Conservation (phyloP, 148 eudicot genomes). For the Persicaria tinctoria region DNA sequence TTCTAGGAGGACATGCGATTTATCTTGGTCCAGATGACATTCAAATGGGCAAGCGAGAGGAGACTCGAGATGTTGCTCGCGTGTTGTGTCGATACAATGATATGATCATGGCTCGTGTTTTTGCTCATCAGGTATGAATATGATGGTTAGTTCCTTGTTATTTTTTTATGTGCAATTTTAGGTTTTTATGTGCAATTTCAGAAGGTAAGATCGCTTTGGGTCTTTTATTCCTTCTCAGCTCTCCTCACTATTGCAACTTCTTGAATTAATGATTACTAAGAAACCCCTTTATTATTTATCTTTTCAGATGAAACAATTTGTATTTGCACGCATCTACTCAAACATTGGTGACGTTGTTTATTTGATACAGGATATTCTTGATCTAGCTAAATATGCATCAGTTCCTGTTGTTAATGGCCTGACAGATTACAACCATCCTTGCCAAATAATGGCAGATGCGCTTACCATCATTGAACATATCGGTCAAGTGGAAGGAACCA, state of each 20-base stretch:
- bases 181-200: not conserved
- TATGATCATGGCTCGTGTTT: constrained; percentile 97
- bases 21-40: constrained; percentile 94
- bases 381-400: constrained; percentile 70
- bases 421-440: constrained; percentile 92
- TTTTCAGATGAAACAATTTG: not conserved
- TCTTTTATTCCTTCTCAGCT: not conserved
- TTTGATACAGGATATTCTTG: constrained; percentile 72
- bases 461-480: constrained; percentile 89
- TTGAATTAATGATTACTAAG: not conserved
- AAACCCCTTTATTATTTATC: not conserved
- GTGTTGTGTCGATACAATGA: constrained; percentile 90
- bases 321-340: not conserved
- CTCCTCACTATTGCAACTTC: not conserved
- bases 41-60: constrained; percentile 99
- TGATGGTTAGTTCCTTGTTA: constrained; percentile 32
- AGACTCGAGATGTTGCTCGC: constrained; percentile 97
- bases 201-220: not conserved
- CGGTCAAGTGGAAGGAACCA: constrained; percentile 85
- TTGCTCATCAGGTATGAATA: constrained; percentile 81
- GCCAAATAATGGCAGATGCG: constrained; percentile 98
- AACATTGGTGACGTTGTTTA: not conserved
- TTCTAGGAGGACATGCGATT: constrained; percentile 96
- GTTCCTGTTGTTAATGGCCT: constrained; percentile 91
- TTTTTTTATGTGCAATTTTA: not conserved